These are phyloP conservation scores for Rhizopogon vesiculosus DNA, from an alignment of 768 basidiomycete genomes.

Conservation along the genomic window DNA sequence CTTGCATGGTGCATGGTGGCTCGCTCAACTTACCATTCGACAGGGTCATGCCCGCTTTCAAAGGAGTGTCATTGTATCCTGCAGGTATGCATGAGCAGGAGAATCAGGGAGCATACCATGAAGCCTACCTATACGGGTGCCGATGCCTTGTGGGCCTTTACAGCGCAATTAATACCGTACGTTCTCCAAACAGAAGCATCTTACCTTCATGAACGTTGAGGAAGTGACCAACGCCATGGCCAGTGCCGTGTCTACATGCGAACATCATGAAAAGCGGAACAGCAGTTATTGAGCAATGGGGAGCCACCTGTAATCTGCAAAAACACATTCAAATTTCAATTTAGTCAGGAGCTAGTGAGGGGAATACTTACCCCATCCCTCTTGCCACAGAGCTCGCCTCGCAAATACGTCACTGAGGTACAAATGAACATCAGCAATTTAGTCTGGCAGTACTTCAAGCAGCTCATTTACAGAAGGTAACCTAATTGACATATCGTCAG, in stretches of 20 bases:
- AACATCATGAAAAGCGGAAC: background rate
- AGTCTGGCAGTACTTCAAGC: background rate
- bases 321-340: background rate
- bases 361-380: conserved; percentile 65
- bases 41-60: conserved; percentile 86
- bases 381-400: conserved; percentile 74
- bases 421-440: background rate
- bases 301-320: conserved; percentile 52
- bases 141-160: conserved; percentile 54
- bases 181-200: background rate
- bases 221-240: conserved; percentile 93
- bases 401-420: conserved; percentile 71
- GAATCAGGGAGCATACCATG: background rate
- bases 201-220: conserved; percentile 87
- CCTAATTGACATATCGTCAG: conserved; percentile 29
- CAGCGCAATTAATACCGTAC: conserved; percentile 1
- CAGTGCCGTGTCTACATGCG: conserved; percentile 73
- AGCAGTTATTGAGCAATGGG: background rate
- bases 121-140: conserved; percentile 32
- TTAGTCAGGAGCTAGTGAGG: conserved; percentile 1
- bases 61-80: conserved; percentile 64
- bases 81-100: background rate
- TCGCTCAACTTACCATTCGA: conserved; percentile 60
- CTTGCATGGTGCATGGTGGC: background rate
- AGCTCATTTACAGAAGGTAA: conserved; percentile 44